Evolutionary conservation across 2,329 filamentous ascomycete genomes (phyloP), one percentile per base, ranked within the genome.

Genomic region (Microcyclosporella mali): DNA sequence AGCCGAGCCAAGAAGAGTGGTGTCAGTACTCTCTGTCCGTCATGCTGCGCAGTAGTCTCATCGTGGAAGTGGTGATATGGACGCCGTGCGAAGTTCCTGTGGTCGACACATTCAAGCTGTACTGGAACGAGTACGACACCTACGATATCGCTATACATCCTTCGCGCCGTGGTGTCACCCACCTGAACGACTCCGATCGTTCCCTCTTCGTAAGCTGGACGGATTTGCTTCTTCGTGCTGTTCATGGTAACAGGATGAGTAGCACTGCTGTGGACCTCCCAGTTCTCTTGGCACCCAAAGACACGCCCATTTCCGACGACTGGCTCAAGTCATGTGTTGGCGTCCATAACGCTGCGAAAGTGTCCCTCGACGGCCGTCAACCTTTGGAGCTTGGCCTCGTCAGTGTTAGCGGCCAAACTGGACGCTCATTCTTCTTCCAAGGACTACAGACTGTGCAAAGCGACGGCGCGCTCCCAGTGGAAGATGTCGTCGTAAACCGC

Each of bases 81-180:
- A 37, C 58, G 19, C 58, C 58, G 6, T 37, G 28, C 10, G 21
- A 3, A 14, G 18, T 38, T 18, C 37, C 32, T 18, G 37, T 3
- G 3, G 35, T 33, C 6, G 41, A 41, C 9, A 30, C 8, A 6
- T 51, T 61, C 37, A 14, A 29, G 4, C 39, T 61, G 0, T 51
- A 55, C 45, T 61, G 58, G 56, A 60, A 57, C 38, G 40, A 46
- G 17, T 25, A 44, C 4, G 36, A 33, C 9, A 49, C 41, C 7
- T 60, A 55, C 32, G 34, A 25, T 12, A 41, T 46, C 7, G 37
- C 30, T 6, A 27, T 56, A 8, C 12, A 33, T 14, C 7, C 41
- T 34, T 12, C 40, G 27, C 6, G 35, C 8, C 18, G 27, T 2
- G 12, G 10, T 11, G 25, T 18, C 25, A 21, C 28, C 6, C 35